These are phyloP conservation scores for Coleophoma crateriformis DNA, from an alignment of 2,329 filamentous ascomycete species.

Conservation along the genomic window DNA sequence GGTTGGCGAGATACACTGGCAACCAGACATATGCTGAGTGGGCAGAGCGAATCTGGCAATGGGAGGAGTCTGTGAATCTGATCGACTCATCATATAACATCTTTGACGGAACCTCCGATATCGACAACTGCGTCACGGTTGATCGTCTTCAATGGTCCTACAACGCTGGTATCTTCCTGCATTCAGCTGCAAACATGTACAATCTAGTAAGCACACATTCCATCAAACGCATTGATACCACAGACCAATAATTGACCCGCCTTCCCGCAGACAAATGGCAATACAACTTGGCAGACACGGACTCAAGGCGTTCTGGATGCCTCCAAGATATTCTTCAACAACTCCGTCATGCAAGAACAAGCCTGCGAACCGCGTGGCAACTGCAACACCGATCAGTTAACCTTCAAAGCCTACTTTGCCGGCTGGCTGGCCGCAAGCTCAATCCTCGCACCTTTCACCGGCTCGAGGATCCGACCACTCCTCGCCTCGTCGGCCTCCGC, in stretches of 20 bases:
- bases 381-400: slow-evolving; percentile 57
- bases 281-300: slow-evolving; percentile 49
- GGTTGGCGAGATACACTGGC: slow-evolving; percentile 70
- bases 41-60: slow-evolving; percentile 69
- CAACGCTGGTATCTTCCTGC: slow-evolving; percentile 64
- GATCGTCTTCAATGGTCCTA: slow-evolving; percentile 62
- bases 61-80: slow-evolving; percentile 53
- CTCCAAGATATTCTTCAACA: slow-evolving; percentile 46
- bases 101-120: slow-evolving; percentile 54
- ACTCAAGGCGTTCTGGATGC: slow-evolving; percentile 50
- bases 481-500: slow-evolving; percentile 50
- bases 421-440: slow-evolving; percentile 57
- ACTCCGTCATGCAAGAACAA: slow-evolving; percentile 55
- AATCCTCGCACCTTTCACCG: slow-evolving; percentile 58
- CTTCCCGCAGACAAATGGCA: slow-evolving; percentile 34
- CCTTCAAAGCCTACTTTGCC: slow-evolving; percentile 61
- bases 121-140: slow-evolving; percentile 49
- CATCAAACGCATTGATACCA: neutral
- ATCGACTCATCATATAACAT: slow-evolving; percentile 54
- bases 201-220: slow-evolving; percentile 43
- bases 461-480: slow-evolving; percentile 44
- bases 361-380: slow-evolving; percentile 56
- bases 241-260: neutral
- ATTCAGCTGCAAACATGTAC: slow-evolving; percentile 62
- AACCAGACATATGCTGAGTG: slow-evolving; percentile 73